Conservation (phyloP, 2,329 filamentous ascomycete species). For the Knufia petricola region DNA sequence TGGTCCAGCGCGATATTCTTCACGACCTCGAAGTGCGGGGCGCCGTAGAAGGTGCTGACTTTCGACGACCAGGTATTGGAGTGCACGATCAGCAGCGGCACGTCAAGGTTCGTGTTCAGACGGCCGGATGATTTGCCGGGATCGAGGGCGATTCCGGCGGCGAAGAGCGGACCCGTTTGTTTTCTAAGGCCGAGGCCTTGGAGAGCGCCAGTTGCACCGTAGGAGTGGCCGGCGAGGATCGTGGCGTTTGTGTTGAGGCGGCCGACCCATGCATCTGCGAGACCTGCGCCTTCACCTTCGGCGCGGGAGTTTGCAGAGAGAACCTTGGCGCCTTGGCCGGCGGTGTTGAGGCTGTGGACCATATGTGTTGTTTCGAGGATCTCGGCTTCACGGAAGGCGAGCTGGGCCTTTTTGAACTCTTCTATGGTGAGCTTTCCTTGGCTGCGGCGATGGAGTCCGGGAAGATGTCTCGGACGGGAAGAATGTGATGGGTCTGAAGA, state of each 20-base stretch:
- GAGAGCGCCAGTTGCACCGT: slow-evolving; percentile 55
- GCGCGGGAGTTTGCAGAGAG: slow-evolving; percentile 34
- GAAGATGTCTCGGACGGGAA: too few species aligned
- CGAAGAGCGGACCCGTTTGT: slow-evolving; percentile 32
- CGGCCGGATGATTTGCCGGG: slow-evolving; percentile 56
- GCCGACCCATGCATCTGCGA: slow-evolving; percentile 41
- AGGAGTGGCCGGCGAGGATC: slow-evolving; percentile 54
- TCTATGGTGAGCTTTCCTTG: slow-evolving; percentile 11
- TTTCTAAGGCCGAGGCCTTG: slow-evolving; percentile 38
- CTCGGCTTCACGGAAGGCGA: slow-evolving; percentile 23
- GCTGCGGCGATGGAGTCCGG: too few species aligned
- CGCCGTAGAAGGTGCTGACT: slow-evolving; percentile 50
- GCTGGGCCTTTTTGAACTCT: slow-evolving; percentile 20
- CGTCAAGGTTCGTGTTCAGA: slow-evolving; percentile 49
- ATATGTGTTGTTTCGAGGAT: slow-evolving; percentile 21
- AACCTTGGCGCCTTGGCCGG: slow-evolving; percentile 14
- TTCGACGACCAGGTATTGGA: slow-evolving; percentile 55
- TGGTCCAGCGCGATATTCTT: slow-evolving; percentile 44
- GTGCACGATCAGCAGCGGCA: slow-evolving; percentile 53
- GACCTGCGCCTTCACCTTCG: slow-evolving; percentile 42
- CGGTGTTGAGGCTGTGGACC: slow-evolving; percentile 15
- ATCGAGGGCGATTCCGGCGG: slow-evolving; percentile 53
- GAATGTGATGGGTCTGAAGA: too few species aligned
- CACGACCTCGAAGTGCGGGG: slow-evolving; percentile 56
- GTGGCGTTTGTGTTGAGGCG: slow-evolving; percentile 48